Conservation (phyloP, 176 grass and related monocot species). For the Melocanna baccifera region DNA sequence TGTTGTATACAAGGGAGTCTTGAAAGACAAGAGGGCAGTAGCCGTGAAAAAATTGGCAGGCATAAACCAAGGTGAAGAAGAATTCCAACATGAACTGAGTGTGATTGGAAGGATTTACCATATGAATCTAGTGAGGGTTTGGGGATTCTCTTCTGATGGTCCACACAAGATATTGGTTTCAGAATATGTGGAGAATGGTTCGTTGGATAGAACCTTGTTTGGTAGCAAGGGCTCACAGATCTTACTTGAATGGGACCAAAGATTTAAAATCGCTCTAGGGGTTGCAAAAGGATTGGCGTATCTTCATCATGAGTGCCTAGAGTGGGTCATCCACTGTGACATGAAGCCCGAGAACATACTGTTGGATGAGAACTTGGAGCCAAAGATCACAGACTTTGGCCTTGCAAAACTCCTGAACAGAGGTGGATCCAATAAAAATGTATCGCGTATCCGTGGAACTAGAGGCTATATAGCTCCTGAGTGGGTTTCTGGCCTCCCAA, state of each 20-base stretch:
- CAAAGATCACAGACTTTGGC: slow-evolving; percentile 48
- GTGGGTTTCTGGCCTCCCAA: slow-evolving; percentile 44
- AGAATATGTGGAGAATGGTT: slow-evolving; percentile 36
- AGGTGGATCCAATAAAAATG: slow-evolving; percentile 30
- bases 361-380: slow-evolving; percentile 24
- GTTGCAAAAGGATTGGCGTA: slow-evolving; percentile 38
- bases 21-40: slow-evolving; percentile 29
- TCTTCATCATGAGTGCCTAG: slow-evolving; percentile 50
- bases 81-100: slow-evolving; percentile 40
- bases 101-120: slow-evolving; percentile 45
- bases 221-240: not conserved
- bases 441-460: slow-evolving; percentile 42
- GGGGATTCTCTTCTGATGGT: slow-evolving; percentile 45
- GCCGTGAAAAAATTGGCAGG: slow-evolving; percentile 29
- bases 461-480: slow-evolving; percentile 61
- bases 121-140: slow-evolving; percentile 46
- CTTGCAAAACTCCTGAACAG: slow-evolving; percentile 42
- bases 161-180: slow-evolving; percentile 30
- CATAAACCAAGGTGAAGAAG: slow-evolving; percentile 25
- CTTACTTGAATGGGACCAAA: slow-evolving; percentile 36
- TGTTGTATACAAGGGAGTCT: slow-evolving; percentile 26
- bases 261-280: slow-evolving; percentile 38
- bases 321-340: slow-evolving; percentile 49
- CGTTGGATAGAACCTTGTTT: slow-evolving; percentile 31
- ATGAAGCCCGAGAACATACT: slow-evolving; percentile 43